Evolutionary conservation across 129 eudicot species (phyloP).

Genomic region (Mikania micrantha): DNA sequence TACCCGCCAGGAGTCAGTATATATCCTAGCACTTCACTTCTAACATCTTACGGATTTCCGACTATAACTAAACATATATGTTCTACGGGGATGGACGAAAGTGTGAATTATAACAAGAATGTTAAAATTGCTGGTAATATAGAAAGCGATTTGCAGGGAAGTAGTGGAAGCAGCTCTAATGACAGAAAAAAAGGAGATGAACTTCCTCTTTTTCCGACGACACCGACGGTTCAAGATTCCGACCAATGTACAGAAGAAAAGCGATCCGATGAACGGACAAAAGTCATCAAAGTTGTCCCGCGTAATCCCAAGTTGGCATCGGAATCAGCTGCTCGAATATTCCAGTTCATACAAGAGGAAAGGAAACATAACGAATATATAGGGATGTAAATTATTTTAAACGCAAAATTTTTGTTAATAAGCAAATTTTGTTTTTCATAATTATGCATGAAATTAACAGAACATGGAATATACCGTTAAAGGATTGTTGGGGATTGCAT

Average conservation of each 20-base stretch:
- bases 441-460: slow-evolving; percentile 3
- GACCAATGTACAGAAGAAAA: slow-evolving; percentile 23
- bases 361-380: slow-evolving; percentile 36
- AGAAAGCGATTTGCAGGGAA: slow-evolving; percentile 33
- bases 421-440: slow-evolving; percentile 17
- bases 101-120: slow-evolving; percentile 7
- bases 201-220: slow-evolving; percentile 51
- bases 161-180: slow-evolving; percentile 6
- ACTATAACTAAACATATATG: slow-evolving; percentile 1
- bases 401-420: slow-evolving; percentile 14
- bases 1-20: slow-evolving; percentile 26
- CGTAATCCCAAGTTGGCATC: slow-evolving; percentile 47
- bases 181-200: slow-evolving; percentile 25
- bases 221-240: slow-evolving; percentile 31
- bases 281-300: slow-evolving; percentile 64
- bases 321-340: slow-evolving; percentile 63
- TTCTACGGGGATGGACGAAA: slow-evolving; percentile 9
- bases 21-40: slow-evolving; percentile 24
- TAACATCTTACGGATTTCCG: slow-evolving; percentile 24
- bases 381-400: too few species aligned
- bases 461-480: neutral
- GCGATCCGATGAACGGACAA: slow-evolving; percentile 21
- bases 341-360: slow-evolving; percentile 60
- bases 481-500: neutral
- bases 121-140: slow-evolving; percentile 18